phyloP scores from a whole-genome alignment of 2,329 filamentous ascomycete species.

The Penicillium nordicum region DNA sequence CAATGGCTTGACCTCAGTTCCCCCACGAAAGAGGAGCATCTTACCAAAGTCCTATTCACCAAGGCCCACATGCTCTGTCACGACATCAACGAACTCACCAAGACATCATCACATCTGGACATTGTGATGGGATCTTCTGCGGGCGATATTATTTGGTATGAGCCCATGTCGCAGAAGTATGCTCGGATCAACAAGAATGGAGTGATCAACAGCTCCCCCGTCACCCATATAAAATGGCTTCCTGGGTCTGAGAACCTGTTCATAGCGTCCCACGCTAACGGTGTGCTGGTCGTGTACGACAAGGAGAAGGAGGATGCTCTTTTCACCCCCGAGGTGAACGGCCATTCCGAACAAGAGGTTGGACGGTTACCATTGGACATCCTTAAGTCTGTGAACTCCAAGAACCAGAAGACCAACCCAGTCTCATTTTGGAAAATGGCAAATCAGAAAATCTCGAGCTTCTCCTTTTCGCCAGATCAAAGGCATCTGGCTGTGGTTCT shows the following conservation, averaged over 20 bases:
- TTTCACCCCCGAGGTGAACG: conserved; percentile 64
- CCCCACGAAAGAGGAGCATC: conserved; percentile 67
- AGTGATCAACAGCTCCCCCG: conserved; percentile 78
- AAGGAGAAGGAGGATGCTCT: conserved; percentile 91
- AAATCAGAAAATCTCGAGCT: conserved; percentile 84
- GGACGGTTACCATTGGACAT: conserved; percentile 58
- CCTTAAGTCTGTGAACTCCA: conserved; percentile 87
- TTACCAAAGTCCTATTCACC: conserved; percentile 95
- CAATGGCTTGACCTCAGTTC: conserved; percentile 93
- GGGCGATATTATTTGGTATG: conserved; percentile 97
- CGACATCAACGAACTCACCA: conserved; percentile 82
- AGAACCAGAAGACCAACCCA: conserved; percentile 89
- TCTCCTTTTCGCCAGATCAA: conserved; percentile 87
- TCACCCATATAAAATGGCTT: conserved; percentile 88
- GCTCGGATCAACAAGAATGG: conserved; percentile 96
- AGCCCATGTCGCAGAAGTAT: conserved; percentile 94
- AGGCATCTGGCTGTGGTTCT: conserved; percentile 84
- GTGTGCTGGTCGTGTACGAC: conserved; percentile 87
- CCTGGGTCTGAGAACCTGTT: conserved; percentile 92
- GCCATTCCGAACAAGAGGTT: conserved; percentile 26
- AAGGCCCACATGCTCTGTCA: conserved; percentile 94
- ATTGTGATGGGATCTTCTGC: conserved; percentile 94
- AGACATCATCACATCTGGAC: conserved; percentile 75
- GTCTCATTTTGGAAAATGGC: conserved; percentile 90
- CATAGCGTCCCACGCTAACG: conserved; percentile 87